Conservation (phyloP, 352 stramenopile genomes). For the Pythium sp. region DNA sequence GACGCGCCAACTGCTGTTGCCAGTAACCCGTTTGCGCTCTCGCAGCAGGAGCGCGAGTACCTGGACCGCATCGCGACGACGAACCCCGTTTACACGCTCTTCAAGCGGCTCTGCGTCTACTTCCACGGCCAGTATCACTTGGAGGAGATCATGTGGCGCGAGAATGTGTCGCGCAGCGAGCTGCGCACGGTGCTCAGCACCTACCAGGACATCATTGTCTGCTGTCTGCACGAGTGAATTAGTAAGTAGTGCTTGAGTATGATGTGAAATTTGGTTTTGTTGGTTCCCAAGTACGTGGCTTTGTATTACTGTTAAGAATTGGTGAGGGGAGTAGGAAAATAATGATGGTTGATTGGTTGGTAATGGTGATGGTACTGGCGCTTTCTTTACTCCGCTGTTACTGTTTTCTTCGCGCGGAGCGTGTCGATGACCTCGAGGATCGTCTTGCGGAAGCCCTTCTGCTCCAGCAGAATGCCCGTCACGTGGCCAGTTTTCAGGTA, state of each 20-base stretch:
- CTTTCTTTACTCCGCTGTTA: not conserved
- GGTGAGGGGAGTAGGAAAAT: not conserved
- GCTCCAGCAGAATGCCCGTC: conserved; percentile 75
- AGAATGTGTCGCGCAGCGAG: conserved; percentile 80
- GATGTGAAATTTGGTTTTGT: not conserved
- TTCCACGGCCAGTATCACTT: conserved; percentile 86
- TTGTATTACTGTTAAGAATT: not conserved
- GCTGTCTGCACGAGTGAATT: conserved; percentile 69
- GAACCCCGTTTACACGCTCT: conserved; percentile 76
- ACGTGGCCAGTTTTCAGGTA: conserved; percentile 73
- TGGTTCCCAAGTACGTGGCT: conserved; percentile 10
- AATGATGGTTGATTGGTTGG: not conserved
- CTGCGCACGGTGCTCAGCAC: conserved; percentile 77
- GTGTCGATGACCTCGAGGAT: conserved; percentile 60
- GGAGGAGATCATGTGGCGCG: conserved; percentile 89
- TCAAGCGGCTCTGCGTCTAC: conserved; percentile 80
- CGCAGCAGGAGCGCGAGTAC: conserved; percentile 68
- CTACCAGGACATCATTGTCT: conserved; percentile 86
- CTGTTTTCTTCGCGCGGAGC: conserved; percentile 16
- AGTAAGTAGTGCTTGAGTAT: not conserved
- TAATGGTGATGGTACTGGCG: not conserved
- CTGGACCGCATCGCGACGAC: conserved; percentile 79
- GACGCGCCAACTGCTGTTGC: not conserved
- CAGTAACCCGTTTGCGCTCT: conserved; percentile 45
- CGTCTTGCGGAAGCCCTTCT: conserved; percentile 62